Conservation (phyloP, 495 filamentous ascomycete genomes). For the Pyrenopolyporus hunteri region DNA sequence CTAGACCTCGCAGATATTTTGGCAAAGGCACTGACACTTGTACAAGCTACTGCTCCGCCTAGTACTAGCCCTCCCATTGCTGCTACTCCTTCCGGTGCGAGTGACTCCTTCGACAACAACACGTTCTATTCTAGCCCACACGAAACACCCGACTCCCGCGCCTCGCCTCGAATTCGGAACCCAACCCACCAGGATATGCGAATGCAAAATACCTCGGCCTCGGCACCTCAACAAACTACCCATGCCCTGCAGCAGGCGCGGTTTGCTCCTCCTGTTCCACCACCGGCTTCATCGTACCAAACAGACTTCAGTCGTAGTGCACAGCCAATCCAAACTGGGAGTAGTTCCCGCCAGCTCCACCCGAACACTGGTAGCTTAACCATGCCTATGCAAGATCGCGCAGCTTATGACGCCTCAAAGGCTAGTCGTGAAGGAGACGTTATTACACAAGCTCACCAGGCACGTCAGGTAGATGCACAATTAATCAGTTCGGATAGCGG, state of each 20-base stretch:
- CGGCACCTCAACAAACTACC: constrained; percentile 8
- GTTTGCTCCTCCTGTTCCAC: constrained; percentile 15
- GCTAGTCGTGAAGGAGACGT: constrained; percentile 6
- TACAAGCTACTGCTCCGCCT: constrained; percentile 52
- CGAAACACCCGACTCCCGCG: constrained; percentile 55
- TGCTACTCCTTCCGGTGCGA: constrained; percentile 64
- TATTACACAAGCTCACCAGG: constrained; percentile 12
- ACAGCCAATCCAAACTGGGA: constrained; percentile 15
- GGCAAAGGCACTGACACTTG: constrained; percentile 71
- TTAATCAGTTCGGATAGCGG: constrained; percentile 46
- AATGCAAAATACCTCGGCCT: constrained; percentile 39
- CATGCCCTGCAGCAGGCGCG: constrained; percentile 12
- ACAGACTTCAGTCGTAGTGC: constrained; percentile 13
- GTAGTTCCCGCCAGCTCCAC: constrained; percentile 28
- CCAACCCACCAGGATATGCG: constrained; percentile 52
- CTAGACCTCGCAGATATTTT: constrained; percentile 80
- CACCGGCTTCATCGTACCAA: constrained; percentile 16
- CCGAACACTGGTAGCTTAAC: constrained; percentile 4
- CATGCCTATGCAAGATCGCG: constrained; percentile 9
- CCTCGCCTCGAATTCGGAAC: constrained; percentile 48
- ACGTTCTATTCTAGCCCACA: constrained; percentile 91
- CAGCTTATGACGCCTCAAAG: neutral
- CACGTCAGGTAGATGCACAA: constrained; percentile 34
- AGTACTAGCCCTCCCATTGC: constrained; percentile 60
- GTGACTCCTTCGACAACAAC: constrained; percentile 87